Base-by-base conservation (phyloP, 371 early-diverging fungal species). In the Parasitella parasitica region DNA sequence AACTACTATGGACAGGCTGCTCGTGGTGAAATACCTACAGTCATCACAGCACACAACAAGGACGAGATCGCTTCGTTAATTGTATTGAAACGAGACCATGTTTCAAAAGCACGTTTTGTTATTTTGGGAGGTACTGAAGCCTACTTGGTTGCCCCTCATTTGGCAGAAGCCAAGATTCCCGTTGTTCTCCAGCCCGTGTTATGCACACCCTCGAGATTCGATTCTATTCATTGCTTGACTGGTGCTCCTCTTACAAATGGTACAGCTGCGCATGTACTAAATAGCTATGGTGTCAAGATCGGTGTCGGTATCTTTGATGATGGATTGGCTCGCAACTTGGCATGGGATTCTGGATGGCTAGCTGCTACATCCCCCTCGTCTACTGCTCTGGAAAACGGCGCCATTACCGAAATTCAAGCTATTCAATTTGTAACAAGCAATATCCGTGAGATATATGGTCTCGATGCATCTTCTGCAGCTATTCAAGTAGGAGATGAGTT, bases 261-360 rank as follows among this genome's bases (percentile, higher is more conserved):
- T 61, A 86, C 88, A 11, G 84, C 87, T 6, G 72, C 84, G 24
- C 84, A 89, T 49, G 75, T 84, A 9, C 73, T 94, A 12, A 69
- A 77, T 57, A 66, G 70, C 12, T 81, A 86, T 26, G 87, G 89
- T 16, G 92, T 94, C 39, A 81, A 80, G 53, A 72, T 91, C 5
- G 88, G 79, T 18, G 52, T 91, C 28, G 83, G 87, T 26, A 82
- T 84, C 0, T 63, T 69, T 6, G 84, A 86, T 57, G 78, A 86
- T 41, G 83, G 86, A n/a, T 69, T 73, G 43, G 84, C 84, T 3
- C 82, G 91, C 52, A 84, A 86, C 37, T 67, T 93, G 62, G 79
- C 86, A 2, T 92, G 89, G 88, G 91, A 89, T 64, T 90, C 94
- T 26, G 91, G 88, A n/a, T 91, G 90, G 91, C 81, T 82, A 11